Percentiles rank a stretch among this genome's conserved stretches.
Conservation (phyloP, 352 stramenopile genomes). For the Pythium myriotylum region DNA sequence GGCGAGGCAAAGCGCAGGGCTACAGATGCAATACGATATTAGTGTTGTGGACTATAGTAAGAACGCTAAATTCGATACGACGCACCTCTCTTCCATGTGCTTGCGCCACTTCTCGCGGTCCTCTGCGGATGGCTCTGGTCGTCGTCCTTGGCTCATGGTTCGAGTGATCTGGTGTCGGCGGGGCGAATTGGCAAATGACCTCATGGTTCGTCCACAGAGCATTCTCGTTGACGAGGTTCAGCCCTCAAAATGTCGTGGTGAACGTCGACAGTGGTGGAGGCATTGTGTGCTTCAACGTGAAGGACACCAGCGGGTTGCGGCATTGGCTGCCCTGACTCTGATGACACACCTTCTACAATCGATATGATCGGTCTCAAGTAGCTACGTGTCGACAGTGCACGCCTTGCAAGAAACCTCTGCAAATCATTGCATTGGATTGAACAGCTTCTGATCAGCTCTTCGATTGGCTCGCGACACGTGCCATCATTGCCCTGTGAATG, state of each 20-base stretch:
- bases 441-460: background rate
- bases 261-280: background rate
- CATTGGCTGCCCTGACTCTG: background rate
- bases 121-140: slow-evolving; percentile 1
- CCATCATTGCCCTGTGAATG: too few species aligned
- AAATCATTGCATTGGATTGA: background rate
- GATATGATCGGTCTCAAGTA: background rate
- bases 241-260: background rate
- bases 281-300: too few species aligned
- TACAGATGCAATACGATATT: background rate
- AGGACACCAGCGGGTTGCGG: background rate
- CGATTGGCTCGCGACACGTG: background rate
- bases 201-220: background rate
- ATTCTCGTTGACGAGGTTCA: background rate
- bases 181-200: slow-evolving; percentile 6
- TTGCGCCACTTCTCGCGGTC: slow-evolving; percentile 12
- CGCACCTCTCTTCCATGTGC: slow-evolving; percentile 16
- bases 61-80: too few species aligned
- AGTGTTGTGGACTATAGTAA: too few species aligned
- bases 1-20: slow-evolving; percentile 20
- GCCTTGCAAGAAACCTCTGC: background rate
- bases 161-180: background rate
- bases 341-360: slow-evolving; percentile 11
- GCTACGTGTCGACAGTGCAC: too few species aligned
- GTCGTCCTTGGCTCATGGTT: slow-evolving; percentile 12